Conservation (phyloP, 352 stramenopile genomes). For the Achlya hypogyna region DNA sequence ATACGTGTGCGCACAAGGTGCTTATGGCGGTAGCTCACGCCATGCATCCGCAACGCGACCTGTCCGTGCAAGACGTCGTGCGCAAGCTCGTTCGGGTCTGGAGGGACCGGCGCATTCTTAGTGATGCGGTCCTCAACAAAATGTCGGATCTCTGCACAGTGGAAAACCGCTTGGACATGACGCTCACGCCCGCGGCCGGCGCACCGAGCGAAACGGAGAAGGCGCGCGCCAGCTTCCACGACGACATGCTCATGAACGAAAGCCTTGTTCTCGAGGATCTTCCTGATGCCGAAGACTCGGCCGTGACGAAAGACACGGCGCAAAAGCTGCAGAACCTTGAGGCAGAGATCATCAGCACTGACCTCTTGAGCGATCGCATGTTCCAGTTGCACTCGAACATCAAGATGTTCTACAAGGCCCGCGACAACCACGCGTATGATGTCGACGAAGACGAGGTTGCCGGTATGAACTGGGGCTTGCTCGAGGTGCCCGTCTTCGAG, state of each 20-base stretch:
- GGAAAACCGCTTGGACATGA: neutral
- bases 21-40: conserved; percentile 49
- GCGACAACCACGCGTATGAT: conserved; percentile 16
- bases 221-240: conserved; percentile 26
- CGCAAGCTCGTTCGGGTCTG: conserved; percentile 84
- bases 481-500: conserved; percentile 75
- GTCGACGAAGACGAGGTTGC: conserved; percentile 21
- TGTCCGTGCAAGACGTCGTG: conserved; percentile 76
- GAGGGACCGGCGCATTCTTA: conserved; percentile 66
- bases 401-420: conserved; percentile 58
- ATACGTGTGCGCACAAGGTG: conserved; percentile 49
- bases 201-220: conserved; percentile 25
- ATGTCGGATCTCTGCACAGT: conserved; percentile 66
- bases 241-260: conserved; percentile 31
- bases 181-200: neutral
- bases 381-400: conserved; percentile 80
- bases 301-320: conserved; percentile 32
- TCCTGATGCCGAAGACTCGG: conserved; percentile 50
- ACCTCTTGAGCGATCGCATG: conserved; percentile 82
- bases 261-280: conserved; percentile 52
- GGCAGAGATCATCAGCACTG: conserved; percentile 69
- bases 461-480: conserved; percentile 49
- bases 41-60: conserved; percentile 46
- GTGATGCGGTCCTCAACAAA: conserved; percentile 37
- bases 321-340: conserved; percentile 60